Base-by-base conservation (phyloP, 148 eudicot species). In the Polygonum maritimum region DNA sequence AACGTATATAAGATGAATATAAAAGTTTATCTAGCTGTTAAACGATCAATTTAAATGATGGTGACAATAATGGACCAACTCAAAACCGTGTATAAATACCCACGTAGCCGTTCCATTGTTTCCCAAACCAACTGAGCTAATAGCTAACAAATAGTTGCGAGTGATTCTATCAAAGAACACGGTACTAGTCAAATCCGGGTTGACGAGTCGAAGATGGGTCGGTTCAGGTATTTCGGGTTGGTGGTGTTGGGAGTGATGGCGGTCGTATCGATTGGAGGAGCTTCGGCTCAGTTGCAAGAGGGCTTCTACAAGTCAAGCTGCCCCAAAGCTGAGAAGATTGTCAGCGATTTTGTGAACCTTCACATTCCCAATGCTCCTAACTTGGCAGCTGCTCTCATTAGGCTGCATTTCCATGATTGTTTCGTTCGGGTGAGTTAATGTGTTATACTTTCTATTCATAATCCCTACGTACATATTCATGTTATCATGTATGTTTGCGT, bases 331-430 rank as follows among this genome's bases (percentile, higher is more conserved):
- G 91, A 88, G 85, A 55, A 80, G 55, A 84, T 86, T 47, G 86
- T 88, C 74, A 79, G 21, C 2, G 84, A 86, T 3, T 84, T 33
- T 71, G 89, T 86, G 35, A 55, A 77, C 2, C 69, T 77, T 62
- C 88, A 83, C 75, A 79, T 88, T 76, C 81, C 85, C 0, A 79
- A 83, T 58, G 91, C 83, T 73, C 89, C 91, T 12, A 77, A 85
- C 5, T 74, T 88, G 10, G 89, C 91, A 0, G 84, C 91, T 7
- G 18, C 87, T 40, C 65, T 88, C 0, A 44, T 88, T 0, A 80
- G 92, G 52, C 77, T 88, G 85, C 88, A 86, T 77, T 88, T 88
- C 58, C 92, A 89, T 74, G 92, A 89, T 48, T 89, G 92, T 71
- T 89, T 88, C 33, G 89, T 88, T 0, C 72, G 92, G 87, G 92